A percentile compares a stretch with the other conserved stretches of the same genome.
phyloP scores from a whole-genome alignment of 495 filamentous ascomycete species.

The Hypoxylon subgilvum region DNA sequence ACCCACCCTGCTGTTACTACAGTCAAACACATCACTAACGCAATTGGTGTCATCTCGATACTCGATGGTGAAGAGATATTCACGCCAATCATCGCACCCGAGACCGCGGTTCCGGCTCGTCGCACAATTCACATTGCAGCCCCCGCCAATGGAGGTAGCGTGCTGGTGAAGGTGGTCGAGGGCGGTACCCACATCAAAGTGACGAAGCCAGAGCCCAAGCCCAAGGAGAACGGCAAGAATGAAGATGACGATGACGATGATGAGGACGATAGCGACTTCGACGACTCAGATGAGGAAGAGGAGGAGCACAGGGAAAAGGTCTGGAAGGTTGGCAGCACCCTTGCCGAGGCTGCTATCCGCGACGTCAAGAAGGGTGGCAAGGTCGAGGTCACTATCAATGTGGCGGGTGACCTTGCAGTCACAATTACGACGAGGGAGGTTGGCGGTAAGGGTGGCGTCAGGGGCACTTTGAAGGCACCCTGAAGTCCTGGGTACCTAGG shows the following conservation, averaged over 20 bases:
- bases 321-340: slow-evolving; percentile 84
- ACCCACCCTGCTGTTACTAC: slow-evolving; percentile 95
- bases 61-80: slow-evolving; percentile 70
- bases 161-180: slow-evolving; percentile 85
- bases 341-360: slow-evolving; percentile 85
- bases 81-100: slow-evolving; percentile 74
- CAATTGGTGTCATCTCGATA: slow-evolving; percentile 86
- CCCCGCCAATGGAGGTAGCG: slow-evolving; percentile 79
- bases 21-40: slow-evolving; percentile 83
- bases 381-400: slow-evolving; percentile 90
- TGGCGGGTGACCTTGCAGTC: slow-evolving; percentile 75
- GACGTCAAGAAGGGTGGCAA: slow-evolving; percentile 86
- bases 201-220: slow-evolving; percentile 78
- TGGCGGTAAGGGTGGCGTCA: slow-evolving; percentile 81
- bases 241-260: slow-evolving; percentile 64
- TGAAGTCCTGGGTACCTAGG: too few species aligned
- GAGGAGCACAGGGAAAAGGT: slow-evolving; percentile 87
- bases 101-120: slow-evolving; percentile 89
- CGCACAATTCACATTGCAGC: slow-evolving; percentile 76
- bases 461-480: slow-evolving; percentile 63
- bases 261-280: slow-evolving; percentile 69
- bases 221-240: slow-evolving; percentile 67
- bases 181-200: slow-evolving; percentile 87
- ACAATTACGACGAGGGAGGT: slow-evolving; percentile 83
- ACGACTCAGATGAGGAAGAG: slow-evolving; percentile 79